phyloP scores from a whole-genome alignment of 2,329 filamentous ascomycete genomes.

The Calycina marina region DNA sequence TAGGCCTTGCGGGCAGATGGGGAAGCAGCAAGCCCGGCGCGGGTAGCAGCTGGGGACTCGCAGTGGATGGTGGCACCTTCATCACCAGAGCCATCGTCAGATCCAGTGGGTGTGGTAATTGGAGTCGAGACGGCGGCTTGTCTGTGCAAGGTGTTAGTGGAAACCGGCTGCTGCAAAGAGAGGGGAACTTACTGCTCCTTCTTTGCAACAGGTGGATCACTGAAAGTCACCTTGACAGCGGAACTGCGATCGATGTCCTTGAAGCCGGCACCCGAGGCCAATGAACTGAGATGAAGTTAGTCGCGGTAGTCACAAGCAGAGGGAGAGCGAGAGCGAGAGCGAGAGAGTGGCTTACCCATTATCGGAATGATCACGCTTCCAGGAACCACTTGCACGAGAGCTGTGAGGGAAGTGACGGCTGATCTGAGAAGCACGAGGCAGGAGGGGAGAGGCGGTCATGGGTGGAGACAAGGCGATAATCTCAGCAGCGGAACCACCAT shows the following conservation, averaged over 20 bases:
- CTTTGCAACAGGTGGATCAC: slow-evolving; percentile 13
- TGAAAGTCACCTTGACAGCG: slow-evolving; percentile 15
- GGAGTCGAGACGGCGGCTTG: slow-evolving; percentile 4
- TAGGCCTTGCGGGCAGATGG: slow-evolving; percentile 18
- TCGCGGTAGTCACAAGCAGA: background rate
- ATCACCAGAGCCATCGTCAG: slow-evolving; percentile 22
- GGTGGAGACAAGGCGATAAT: slow-evolving; percentile 37
- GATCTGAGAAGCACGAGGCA: slow-evolving; percentile 20
- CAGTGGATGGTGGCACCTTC: slow-evolving; percentile 20
- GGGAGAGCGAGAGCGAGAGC: background rate
- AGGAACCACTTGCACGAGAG: slow-evolving; percentile 18
- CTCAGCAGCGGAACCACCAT: slow-evolving; percentile 33
- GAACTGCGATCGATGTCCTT: slow-evolving; percentile 22
- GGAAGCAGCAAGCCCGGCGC: slow-evolving; percentile 14
- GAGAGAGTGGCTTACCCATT: slow-evolving; percentile 11
- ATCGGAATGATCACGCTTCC: slow-evolving; percentile 20
- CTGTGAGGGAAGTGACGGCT: slow-evolving; percentile 17
- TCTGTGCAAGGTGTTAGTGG: slow-evolving; percentile 5
- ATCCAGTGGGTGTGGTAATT: slow-evolving; percentile 17
- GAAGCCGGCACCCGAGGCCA: slow-evolving; percentile 15
- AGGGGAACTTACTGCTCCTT: slow-evolving; percentile 15
- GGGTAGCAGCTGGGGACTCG: slow-evolving; percentile 19
- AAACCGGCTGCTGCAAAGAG: background rate
- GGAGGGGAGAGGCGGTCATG: slow-evolving; percentile 22
- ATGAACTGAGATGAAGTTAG: slow-evolving; percentile 9